phyloP scores from a whole-genome alignment of 441 rosid genomes.

The Populus hybrid region DNA sequence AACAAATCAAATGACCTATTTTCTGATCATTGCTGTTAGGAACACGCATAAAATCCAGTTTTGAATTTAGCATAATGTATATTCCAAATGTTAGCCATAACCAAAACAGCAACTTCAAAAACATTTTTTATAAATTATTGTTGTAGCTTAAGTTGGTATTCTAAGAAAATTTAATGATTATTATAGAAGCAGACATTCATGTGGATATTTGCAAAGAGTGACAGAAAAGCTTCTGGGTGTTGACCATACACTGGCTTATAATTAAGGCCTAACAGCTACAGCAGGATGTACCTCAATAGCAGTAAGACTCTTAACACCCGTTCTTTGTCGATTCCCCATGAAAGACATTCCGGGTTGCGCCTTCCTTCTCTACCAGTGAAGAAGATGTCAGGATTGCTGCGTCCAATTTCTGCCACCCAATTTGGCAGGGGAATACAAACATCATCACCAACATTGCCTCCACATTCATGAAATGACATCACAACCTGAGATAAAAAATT shows the following conservation, averaged over 20 bases:
- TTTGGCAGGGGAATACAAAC: constrained; percentile 96
- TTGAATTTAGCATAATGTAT: background rate
- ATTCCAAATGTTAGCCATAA: background rate
- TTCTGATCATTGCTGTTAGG: background rate
- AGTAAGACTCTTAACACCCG: constrained; percentile 85
- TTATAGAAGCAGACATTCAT: constrained; percentile 1
- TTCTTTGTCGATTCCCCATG: constrained; percentile 96
- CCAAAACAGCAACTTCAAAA: background rate
- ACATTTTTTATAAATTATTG: background rate
- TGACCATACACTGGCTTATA: background rate
- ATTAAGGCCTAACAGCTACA: constrained; percentile 8
- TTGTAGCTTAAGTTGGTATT: constrained; percentile 1
- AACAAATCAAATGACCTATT: background rate
- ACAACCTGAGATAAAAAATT: constrained; percentile 60
- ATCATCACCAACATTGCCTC: constrained; percentile 98
- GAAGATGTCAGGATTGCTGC: constrained; percentile 87
- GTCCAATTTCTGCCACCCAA: constrained; percentile 97
- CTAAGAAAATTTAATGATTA: constrained; percentile 6
- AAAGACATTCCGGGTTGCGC: constrained; percentile 92
- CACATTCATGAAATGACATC: constrained; percentile 99
- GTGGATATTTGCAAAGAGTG: constrained; percentile 9
- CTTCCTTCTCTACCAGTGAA: constrained; percentile 98
- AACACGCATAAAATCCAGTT: background rate
- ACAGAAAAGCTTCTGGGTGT: background rate
- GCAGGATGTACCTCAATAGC: constrained; percentile 77